Evolutionary conservation across 768 basidiomycete species (phyloP).

Genomic region (Kwoniella sp.): DNA sequence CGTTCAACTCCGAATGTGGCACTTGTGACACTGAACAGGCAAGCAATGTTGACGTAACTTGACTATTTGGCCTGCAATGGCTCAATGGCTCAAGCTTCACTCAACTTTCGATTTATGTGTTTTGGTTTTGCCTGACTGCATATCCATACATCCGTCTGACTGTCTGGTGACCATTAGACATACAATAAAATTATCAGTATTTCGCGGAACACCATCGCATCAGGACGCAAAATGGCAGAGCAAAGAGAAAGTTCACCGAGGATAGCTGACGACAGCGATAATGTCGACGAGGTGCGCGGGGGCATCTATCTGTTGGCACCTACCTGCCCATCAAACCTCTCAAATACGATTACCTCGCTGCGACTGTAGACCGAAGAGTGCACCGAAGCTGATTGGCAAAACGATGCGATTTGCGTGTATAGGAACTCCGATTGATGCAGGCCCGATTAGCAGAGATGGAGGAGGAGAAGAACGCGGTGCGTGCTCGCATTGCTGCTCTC

Average conservation of each 20-base stretch:
- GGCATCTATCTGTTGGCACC: background rate
- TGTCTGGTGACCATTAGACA: background rate
- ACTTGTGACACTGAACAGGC: background rate
- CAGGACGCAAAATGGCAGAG: slow-evolving; percentile 33
- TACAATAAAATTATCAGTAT: background rate
- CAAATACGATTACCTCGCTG: no score
- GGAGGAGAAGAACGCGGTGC: slow-evolving; percentile 51
- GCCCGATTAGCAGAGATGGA: slow-evolving; percentile 55
- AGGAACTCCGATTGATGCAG: slow-evolving; percentile 56
- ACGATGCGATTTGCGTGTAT: slow-evolving; percentile 11
- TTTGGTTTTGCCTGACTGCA: no score
- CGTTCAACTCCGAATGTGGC: slow-evolving; percentile 35
- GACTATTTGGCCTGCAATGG: no score
- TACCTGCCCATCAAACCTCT: background rate
- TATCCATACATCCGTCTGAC: no score
- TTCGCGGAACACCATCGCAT: background rate
- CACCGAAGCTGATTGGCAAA: slow-evolving; percentile 1
- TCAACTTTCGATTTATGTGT: background rate
- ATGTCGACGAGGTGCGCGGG: slow-evolving; percentile 48
- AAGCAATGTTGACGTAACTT: background rate
- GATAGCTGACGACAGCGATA: slow-evolving; percentile 41
- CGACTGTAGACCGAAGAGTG: no score
- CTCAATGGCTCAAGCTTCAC: background rate
- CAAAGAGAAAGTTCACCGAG: slow-evolving; percentile 40
- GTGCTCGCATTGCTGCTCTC: slow-evolving; percentile 1